These are phyloP conservation scores for Wickerhamomyces ciferrii DNA, from an alignment of 805 yeast species.

Conservation along the genomic window DNA sequence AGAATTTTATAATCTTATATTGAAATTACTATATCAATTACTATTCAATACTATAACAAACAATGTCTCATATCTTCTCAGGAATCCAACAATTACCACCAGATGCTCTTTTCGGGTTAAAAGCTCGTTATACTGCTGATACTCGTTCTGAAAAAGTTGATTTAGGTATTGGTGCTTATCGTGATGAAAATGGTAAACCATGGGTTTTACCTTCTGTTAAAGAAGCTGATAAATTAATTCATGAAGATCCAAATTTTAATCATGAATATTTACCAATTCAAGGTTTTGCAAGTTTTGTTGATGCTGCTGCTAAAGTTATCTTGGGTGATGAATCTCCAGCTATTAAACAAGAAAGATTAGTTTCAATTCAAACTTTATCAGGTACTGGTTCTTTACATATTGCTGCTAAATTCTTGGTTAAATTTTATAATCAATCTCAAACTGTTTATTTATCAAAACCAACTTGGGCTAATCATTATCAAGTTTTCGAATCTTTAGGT, in stretches of 20 bases:
- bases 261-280: constrained; percentile 87
- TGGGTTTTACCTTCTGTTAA: constrained; percentile 68
- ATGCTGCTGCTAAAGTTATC: constrained; percentile 69
- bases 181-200: constrained; percentile 65
- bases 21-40: not conserved
- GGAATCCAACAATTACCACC: constrained; percentile 65
- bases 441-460: constrained; percentile 75
- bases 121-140: constrained; percentile 59
- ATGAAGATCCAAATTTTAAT: constrained; percentile 55
- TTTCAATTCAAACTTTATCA: constrained; percentile 72
- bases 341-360: constrained; percentile 38
- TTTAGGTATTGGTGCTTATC: constrained; percentile 78
- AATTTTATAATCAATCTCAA: constrained; percentile 29
- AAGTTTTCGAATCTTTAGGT: constrained; percentile 71
- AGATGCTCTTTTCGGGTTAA: constrained; percentile 82
- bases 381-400: constrained; percentile 92
- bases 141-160: constrained; percentile 67
- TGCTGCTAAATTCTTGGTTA: constrained; percentile 53
- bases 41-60: not conserved
- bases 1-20: too few relatives aligned
- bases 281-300: constrained; percentile 65
- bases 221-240: constrained; percentile 61
- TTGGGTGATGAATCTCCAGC: constrained; percentile 57
- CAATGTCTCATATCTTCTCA: constrained; percentile 32
- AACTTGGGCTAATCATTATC: constrained; percentile 97